Evolutionary conservation across 495 filamentous ascomycete species (phyloP).

Genomic region (Penicillium desertorum): DNA sequence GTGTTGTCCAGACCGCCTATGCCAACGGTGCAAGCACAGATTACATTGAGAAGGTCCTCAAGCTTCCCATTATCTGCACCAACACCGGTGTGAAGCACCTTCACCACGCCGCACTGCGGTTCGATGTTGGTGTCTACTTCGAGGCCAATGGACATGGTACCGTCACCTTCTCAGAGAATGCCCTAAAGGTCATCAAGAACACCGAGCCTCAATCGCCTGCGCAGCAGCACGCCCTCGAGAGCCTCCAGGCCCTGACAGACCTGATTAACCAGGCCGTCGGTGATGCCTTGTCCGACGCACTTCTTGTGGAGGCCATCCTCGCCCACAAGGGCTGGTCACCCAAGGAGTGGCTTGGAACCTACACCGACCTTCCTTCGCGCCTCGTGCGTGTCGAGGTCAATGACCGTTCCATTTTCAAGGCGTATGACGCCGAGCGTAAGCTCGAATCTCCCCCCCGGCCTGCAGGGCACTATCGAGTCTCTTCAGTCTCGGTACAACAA

Average conservation of each 20-base stretch:
- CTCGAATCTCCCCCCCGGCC: constrained; percentile 72
- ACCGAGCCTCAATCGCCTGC: constrained; percentile 86
- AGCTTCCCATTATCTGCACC: constrained; percentile 88
- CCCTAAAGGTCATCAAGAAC: constrained; percentile 70
- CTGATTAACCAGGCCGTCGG: constrained; percentile 98
- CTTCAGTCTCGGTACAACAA: constrained; percentile 87
- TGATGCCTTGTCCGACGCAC: constrained; percentile 91
- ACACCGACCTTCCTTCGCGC: constrained; percentile 94
- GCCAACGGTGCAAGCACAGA: constrained; percentile 95
- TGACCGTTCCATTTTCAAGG: constrained; percentile 83
- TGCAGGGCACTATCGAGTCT: constrained; percentile 81
- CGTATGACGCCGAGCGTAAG: constrained; percentile 86
- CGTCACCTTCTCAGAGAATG: constrained; percentile 84
- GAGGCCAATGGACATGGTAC: constrained; percentile 98
- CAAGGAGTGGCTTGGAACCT: constrained; percentile 88
- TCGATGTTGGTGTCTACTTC: constrained; percentile 96
- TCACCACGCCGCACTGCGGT: constrained; percentile 87
- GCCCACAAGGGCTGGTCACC: constrained; percentile 92
- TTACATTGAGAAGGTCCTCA: constrained; percentile 83
- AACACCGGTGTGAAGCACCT: constrained; percentile 96
- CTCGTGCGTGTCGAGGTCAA: constrained; percentile 86
- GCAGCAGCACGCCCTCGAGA: constrained; percentile 80
- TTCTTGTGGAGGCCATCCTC: constrained; percentile 94
- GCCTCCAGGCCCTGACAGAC: constrained; percentile 74
- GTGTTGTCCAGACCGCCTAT: constrained; percentile 95